Evolutionary conservation across 2,329 filamentous ascomycete genomes (phyloP).

Genomic region (Aspergillus quadrilineatus): DNA sequence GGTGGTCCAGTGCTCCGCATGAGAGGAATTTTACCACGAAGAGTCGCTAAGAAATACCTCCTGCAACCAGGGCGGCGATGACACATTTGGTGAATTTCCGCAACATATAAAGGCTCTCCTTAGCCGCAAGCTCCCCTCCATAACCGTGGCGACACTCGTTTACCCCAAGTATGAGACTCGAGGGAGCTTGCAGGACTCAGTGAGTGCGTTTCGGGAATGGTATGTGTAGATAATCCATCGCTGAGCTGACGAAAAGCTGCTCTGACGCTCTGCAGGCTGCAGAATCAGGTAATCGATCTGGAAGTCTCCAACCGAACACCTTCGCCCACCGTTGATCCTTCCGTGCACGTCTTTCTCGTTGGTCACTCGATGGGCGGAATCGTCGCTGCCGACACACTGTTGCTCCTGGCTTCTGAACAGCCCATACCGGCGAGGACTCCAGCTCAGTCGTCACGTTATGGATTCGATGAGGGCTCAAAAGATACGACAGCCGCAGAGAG

Average conservation of each 20-base stretch:
- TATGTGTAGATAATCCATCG: slow-evolving; percentile 23
- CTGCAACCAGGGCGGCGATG: slow-evolving; percentile 44
- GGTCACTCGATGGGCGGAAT: slow-evolving; percentile 94
- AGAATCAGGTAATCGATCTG: slow-evolving; percentile 89
- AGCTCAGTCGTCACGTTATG: slow-evolving; percentile 22
- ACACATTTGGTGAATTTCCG: slow-evolving; percentile 50
- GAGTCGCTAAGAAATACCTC: neutral
- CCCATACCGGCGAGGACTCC: slow-evolving; percentile 42
- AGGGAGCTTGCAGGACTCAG: slow-evolving; percentile 48
- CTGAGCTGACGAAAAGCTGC: neutral
- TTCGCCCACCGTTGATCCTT: slow-evolving; percentile 82
- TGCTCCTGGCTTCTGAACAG: slow-evolving; percentile 70
- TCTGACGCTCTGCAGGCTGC: slow-evolving; percentile 58
- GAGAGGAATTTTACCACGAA: neutral
- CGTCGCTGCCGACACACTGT: slow-evolving; percentile 83
- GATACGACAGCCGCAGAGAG: slow-evolving; percentile 14
- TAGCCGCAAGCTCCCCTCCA: slow-evolving; percentile 43
- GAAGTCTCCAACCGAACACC: slow-evolving; percentile 79
- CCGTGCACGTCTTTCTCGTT: slow-evolving; percentile 75
- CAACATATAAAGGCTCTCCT: slow-evolving; percentile 44
- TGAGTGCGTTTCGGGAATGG: slow-evolving; percentile 50
- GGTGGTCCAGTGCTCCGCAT: neutral
- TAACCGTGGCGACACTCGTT: slow-evolving; percentile 42
- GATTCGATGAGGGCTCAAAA: slow-evolving; percentile 1
- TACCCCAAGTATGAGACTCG: slow-evolving; percentile 53